Evolutionary conservation across 2,329 filamentous ascomycete species (phyloP).

Genomic region (Talaromyces sp.): DNA sequence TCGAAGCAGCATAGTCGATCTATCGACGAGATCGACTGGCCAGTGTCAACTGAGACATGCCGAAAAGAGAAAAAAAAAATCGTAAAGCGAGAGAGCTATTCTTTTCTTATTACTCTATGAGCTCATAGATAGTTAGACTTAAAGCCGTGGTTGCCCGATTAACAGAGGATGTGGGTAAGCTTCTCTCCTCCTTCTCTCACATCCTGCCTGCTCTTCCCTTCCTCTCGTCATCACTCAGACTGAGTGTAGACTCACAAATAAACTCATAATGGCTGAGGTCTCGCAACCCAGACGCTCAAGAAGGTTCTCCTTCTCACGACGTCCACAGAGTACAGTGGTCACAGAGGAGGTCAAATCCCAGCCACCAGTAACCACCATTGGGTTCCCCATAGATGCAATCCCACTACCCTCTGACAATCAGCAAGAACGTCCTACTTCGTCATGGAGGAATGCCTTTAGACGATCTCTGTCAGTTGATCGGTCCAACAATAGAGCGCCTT

Average conservation of each 20-base stretch:
- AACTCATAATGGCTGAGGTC: neutral
- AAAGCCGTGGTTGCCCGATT: neutral
- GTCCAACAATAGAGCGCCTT: neutral
- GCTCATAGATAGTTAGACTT: neutral
- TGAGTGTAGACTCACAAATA: neutral
- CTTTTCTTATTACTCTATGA: too few species aligned
- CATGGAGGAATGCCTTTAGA: conserved; percentile 19
- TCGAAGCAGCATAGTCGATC: neutral
- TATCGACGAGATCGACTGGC: neutral
- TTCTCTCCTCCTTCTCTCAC: neutral
- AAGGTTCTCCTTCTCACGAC: conserved; percentile 10
- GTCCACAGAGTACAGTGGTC: neutral
- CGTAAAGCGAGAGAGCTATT: neutral
- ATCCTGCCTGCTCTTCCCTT: too few species aligned
- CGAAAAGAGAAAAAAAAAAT: neutral
- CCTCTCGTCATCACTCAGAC: neutral
- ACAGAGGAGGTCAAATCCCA: neutral
- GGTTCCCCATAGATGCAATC: conserved; percentile 9
- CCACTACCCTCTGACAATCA: conserved; percentile 5
- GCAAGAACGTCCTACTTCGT: conserved; percentile 17
- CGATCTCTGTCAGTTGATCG: conserved; percentile 14
- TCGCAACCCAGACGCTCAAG: conserved; percentile 8
- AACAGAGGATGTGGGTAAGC: neutral
- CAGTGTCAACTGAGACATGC: neutral
- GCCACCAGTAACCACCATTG: conserved; percentile 8